phyloP scores from a whole-genome alignment of 148 eudicot genomes.

The Mesembryanthemum crystallinum region DNA sequence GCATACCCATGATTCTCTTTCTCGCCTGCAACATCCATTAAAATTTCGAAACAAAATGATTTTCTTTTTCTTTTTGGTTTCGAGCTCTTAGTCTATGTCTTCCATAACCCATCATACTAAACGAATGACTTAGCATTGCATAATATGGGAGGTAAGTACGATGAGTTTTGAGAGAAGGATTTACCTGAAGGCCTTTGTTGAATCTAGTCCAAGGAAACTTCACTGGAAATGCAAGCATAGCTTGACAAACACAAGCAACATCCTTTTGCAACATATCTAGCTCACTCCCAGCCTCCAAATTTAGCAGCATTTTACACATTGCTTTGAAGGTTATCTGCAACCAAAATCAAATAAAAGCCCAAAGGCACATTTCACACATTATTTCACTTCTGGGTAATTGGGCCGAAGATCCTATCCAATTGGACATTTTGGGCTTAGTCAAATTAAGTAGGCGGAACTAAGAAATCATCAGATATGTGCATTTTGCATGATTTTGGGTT shows the following conservation, averaged over 20 bases:
- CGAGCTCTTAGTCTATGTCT: no score
- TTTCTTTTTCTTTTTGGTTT: no score
- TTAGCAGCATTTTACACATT: slow-evolving; percentile 50
- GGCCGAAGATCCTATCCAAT: background rate
- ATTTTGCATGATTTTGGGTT: no score
- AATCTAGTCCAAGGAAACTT: slow-evolving; percentile 41
- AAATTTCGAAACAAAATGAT: no score
- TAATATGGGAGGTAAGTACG: background rate
- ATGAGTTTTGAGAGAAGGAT: background rate
- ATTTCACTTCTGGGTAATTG: background rate
- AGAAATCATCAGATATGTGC: no score
- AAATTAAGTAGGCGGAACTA: no score
- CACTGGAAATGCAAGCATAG: slow-evolving; percentile 44
- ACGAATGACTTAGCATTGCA: no score
- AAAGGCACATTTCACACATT: no score
- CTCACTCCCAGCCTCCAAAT: slow-evolving; percentile 32
- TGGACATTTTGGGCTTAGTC: no score
- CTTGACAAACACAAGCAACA: slow-evolving; percentile 40
- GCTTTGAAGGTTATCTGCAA: slow-evolving; percentile 43
- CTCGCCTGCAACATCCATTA: slow-evolving; percentile 38
- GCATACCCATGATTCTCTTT: slow-evolving; percentile 37
- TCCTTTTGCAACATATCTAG: slow-evolving; percentile 35
- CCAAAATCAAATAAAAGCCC: slow-evolving; percentile 6
- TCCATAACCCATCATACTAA: no score
- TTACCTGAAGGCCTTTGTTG: slow-evolving; percentile 43